Percentiles rank a stretch among this genome's conserved stretches.
Conservation (phyloP, 2,329 filamentous ascomycete genomes). For the Rasamsonia emersonii region DNA sequence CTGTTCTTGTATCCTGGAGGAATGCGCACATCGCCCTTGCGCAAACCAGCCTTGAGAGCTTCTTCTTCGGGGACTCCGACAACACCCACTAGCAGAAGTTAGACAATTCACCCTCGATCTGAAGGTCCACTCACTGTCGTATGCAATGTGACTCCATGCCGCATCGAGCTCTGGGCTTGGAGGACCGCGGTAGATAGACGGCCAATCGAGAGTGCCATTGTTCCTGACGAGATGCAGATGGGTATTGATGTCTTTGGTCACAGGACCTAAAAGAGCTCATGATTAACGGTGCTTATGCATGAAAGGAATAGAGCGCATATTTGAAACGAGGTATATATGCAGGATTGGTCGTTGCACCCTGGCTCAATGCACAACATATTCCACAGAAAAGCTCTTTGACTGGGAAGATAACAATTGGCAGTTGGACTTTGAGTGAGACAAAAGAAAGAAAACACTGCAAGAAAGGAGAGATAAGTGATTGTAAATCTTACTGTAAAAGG, state of each 20-base stretch:
- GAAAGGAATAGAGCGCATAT: too few species aligned
- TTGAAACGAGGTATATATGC: too few species aligned
- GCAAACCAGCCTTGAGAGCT: slow-evolving; percentile 4
- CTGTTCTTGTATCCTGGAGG: slow-evolving; percentile 5
- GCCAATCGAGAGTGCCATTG: slow-evolving; percentile 4
- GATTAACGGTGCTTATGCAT: too few species aligned
- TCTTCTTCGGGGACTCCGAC: slow-evolving; percentile 5
- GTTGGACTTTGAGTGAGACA: too few species aligned
- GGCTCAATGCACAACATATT: too few species aligned
- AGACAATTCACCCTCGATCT: slow-evolving; percentile 1
- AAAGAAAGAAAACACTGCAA: too few species aligned
- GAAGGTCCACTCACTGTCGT: slow-evolving; percentile 2
- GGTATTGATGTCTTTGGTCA: slow-evolving; percentile 5
- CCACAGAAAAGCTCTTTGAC: too few species aligned
- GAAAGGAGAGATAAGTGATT: too few species aligned
- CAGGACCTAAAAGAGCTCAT: slow-evolving; percentile 2
- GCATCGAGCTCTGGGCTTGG: slow-evolving; percentile 9
- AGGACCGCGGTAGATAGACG: slow-evolving; percentile 6
- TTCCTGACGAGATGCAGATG: slow-evolving; percentile 1
- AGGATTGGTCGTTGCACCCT: too few species aligned
- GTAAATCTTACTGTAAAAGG: too few species aligned
- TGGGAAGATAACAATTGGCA: too few species aligned
- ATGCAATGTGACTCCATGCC: slow-evolving; percentile 9
- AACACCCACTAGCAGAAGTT: slow-evolving; percentile 5
- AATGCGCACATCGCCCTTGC: slow-evolving; percentile 6